Percentiles rank a stretch among this genome's conserved stretches.
These are phyloP conservation scores for Salix suchowensis DNA, from an alignment of 345 rosid species.

Conservation along the genomic window DNA sequence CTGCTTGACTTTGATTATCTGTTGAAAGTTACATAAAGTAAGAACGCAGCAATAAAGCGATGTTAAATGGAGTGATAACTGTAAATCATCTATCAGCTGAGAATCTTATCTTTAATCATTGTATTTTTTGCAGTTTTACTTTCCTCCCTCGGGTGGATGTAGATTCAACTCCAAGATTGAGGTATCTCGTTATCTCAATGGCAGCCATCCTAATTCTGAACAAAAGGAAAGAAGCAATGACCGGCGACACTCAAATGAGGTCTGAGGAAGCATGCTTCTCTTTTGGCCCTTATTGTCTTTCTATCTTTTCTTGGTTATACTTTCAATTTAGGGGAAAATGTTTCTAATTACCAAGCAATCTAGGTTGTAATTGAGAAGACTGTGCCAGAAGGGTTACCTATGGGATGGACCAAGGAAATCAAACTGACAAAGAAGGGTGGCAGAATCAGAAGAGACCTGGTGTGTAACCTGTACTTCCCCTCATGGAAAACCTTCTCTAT, in stretches of 20 bases:
- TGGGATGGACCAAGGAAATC: constrained; percentile 85
- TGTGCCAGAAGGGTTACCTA: constrained; percentile 69
- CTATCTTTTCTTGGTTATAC: not conserved
- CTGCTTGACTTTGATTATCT: not conserved
- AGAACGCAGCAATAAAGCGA: not conserved
- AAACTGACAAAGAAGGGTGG: constrained; percentile 48
- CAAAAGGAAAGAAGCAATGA: constrained; percentile 21
- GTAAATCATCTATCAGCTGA: not conserved
- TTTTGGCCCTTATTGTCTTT: not conserved
- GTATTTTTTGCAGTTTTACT: constrained; percentile 44
- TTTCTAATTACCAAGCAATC: constrained; percentile 34
- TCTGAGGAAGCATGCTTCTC: constrained; percentile 18
- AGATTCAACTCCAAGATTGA: constrained; percentile 41
- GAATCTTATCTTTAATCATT: constrained; percentile 4
- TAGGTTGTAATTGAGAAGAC: constrained; percentile 56
- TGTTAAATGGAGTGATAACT: not conserved
- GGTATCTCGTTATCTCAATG: constrained; percentile 37
- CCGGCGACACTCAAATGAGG: constrained; percentile 19
- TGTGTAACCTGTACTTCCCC: constrained; percentile 29
- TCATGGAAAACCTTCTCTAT: constrained; percentile 5
- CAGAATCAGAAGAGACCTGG: constrained; percentile 65
- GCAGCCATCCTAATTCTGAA: constrained; percentile 17
- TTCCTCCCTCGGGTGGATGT: constrained; percentile 38
- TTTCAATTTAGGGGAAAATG: constrained; percentile 12
- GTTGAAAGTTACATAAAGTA: constrained; percentile 1